phyloP scores from a whole-genome alignment of 2,329 filamentous ascomycete species.

The Aspergillus melleus region DNA sequence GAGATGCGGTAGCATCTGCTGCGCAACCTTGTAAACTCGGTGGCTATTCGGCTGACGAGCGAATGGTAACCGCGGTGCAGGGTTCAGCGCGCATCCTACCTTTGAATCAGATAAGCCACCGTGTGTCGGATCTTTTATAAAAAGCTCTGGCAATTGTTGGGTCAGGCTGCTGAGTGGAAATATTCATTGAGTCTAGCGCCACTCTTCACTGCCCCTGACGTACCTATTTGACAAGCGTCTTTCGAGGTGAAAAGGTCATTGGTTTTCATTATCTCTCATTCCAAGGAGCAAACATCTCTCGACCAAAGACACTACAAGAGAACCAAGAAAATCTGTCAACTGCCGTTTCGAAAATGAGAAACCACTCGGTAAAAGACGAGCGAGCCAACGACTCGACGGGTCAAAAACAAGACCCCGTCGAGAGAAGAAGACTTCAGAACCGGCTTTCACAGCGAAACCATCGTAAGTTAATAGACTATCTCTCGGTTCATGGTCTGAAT shows the following conservation, averaged over 20 bases:
- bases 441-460: slow-evolving; percentile 36
- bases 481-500: background rate
- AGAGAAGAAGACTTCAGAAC: slow-evolving; percentile 33
- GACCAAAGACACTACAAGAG: background rate
- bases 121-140: background rate
- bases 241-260: too few species aligned
- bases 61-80: background rate
- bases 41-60: background rate
- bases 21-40: background rate
- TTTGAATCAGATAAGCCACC: background rate
- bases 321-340: background rate
- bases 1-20: background rate
- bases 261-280: background rate
- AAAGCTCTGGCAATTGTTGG: background rate
- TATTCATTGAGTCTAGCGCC: background rate
- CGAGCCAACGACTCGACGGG: slow-evolving; percentile 9
- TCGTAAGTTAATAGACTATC: slow-evolving; percentile 19
- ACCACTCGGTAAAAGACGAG: slow-evolving; percentile 11
- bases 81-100: background rate
- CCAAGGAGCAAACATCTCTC: background rate
- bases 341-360: slow-evolving; percentile 1
- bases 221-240: too few species aligned
- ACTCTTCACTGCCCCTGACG: background rate
- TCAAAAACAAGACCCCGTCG: slow-evolving; percentile 31
- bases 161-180: background rate